Conservation (phyloP, 768 basidiomycete species). For the Boletus barrowsii region DNA sequence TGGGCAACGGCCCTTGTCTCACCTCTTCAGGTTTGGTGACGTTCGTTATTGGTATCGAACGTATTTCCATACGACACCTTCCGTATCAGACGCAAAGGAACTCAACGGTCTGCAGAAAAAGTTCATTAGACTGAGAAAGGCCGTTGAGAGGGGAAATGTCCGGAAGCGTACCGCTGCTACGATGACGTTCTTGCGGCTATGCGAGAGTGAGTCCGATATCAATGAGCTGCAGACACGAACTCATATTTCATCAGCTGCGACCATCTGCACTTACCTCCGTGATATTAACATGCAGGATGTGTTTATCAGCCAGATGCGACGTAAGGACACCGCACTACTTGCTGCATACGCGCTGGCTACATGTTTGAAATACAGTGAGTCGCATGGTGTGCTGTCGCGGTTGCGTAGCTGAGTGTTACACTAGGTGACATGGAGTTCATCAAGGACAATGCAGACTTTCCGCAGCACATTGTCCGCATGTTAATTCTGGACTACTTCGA, state of each 20-base stretch:
- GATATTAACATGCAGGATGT: background rate
- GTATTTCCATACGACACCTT: background rate
- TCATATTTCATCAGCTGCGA: slow-evolving; percentile 2
- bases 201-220: background rate
- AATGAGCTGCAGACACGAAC: background rate
- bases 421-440: slow-evolving; percentile 16
- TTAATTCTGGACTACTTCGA: slow-evolving; percentile 21
- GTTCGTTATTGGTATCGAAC: background rate
- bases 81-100: background rate
- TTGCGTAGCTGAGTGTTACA: background rate
- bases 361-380: slow-evolving; percentile 16
- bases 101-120: background rate
- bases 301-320: slow-evolving; percentile 11
- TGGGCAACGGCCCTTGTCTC: background rate
- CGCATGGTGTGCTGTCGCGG: background rate
- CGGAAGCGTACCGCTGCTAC: background rate
- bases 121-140: background rate
- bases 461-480: slow-evolving; percentile 18
- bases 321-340: slow-evolving; percentile 11
- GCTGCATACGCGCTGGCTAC: slow-evolving; percentile 18
- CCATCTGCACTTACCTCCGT: slow-evolving; percentile 6
- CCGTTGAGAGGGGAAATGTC: background rate
- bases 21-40: background rate
- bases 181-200: background rate
- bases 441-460: background rate